Conservation (phyloP, 176 grass and related monocot species). For the Alopecurus myosuroides region DNA sequence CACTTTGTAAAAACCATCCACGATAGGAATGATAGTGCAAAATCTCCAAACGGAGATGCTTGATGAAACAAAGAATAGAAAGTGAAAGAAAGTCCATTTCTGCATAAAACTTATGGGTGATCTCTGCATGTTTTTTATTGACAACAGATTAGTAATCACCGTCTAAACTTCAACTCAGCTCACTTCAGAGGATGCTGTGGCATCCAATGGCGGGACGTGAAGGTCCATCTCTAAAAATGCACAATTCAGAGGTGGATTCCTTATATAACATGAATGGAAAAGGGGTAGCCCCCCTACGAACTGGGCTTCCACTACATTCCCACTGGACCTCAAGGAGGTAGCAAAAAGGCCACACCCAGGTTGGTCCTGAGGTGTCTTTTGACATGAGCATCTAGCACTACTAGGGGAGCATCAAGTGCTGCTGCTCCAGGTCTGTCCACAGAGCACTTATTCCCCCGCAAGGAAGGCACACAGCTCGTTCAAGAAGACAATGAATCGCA, state of each 20-base stretch:
- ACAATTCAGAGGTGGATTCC: not conserved
- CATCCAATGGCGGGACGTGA: not conserved
- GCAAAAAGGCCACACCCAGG: constrained; percentile 1
- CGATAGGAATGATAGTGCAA: not conserved
- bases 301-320: not conserved
- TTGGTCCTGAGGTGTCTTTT: constrained; percentile 21
- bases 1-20: not conserved
- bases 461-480: not conserved
- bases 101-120: not conserved
- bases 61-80: constrained; percentile 4
- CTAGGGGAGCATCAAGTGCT: not conserved
- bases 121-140: not conserved
- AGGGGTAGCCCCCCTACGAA: not conserved
- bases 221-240: not conserved
- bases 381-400: constrained; percentile 19
- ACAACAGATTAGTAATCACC: not conserved
- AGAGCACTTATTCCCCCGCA: not conserved
- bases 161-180: not conserved
- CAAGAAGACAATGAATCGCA: constrained; percentile 33
- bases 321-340: constrained; percentile 21
- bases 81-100: not conserved
- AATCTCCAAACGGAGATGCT: not conserved
- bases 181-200: not conserved
- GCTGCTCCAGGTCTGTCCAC: constrained; percentile 15
- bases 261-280: not conserved